These are phyloP conservation scores for Ligustrum vulgare DNA, from an alignment of 257 asterid species.

Conservation along the genomic window DNA sequence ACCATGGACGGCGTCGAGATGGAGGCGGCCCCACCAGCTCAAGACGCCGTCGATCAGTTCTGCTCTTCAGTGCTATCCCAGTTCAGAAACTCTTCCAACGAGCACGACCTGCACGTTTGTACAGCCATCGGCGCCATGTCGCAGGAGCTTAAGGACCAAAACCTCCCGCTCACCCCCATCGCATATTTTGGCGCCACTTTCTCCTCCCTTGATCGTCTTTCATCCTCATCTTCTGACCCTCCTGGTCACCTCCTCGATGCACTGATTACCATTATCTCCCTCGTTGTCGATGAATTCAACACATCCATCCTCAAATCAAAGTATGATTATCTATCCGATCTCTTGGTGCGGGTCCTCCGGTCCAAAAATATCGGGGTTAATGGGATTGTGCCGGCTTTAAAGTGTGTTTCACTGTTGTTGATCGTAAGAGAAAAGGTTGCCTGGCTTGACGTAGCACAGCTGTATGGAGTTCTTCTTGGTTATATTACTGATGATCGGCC, in stretches of 20 bases:
- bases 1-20: constrained; percentile 51
- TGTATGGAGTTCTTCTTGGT: constrained; percentile 51
- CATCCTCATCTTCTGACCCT: constrained; percentile 41
- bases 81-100: constrained; percentile 52
- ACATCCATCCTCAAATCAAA: constrained; percentile 46
- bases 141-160: constrained; percentile 71
- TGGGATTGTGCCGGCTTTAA: constrained; percentile 65
- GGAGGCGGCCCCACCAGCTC: constrained; percentile 33
- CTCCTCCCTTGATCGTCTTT: constrained; percentile 67
- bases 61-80: constrained; percentile 54
- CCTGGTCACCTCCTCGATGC: constrained; percentile 68
- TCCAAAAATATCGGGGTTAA: constrained; percentile 43
- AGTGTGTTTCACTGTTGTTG: constrained; percentile 56
- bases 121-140: constrained; percentile 74
- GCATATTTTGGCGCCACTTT: constrained; percentile 82
- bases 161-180: constrained; percentile 53
- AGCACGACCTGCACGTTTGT: constrained; percentile 80
- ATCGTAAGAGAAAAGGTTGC: constrained; percentile 48
- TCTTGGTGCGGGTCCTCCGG: constrained; percentile 41
- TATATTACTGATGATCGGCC: constrained; percentile 57
- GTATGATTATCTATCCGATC: constrained; percentile 47
- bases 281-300: constrained; percentile 42
- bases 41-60: constrained; percentile 36
- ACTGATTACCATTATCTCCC: constrained; percentile 53
- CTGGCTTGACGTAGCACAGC: constrained; percentile 62